A percentile compares a stretch with the other conserved stretches of the same genome.
phyloP scores from a whole-genome alignment of 805 yeast species.

The Candida coleopterorum region DNA sequence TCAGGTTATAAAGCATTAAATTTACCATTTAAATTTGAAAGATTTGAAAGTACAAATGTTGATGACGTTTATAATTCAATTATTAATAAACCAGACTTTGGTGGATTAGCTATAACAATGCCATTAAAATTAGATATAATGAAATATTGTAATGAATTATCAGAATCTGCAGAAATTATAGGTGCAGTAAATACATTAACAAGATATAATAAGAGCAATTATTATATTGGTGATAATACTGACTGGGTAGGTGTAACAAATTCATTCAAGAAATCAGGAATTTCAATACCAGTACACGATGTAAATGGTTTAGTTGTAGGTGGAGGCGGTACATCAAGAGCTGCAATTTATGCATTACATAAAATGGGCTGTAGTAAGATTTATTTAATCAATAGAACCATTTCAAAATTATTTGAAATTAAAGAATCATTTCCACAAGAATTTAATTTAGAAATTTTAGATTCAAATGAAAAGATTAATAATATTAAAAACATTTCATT shows the following conservation, averaged over 20 bases:
- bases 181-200: constrained; percentile 93
- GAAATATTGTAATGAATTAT: constrained; percentile 56
- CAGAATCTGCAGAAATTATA: constrained; percentile 73
- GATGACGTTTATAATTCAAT: constrained; percentile 49
- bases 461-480: constrained; percentile 41
- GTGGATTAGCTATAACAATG: constrained; percentile 94
- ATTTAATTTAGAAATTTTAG: constrained; percentile 56
- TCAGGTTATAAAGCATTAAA: constrained; percentile 72
- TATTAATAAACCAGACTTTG: constrained; percentile 51
- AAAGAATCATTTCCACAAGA: constrained; percentile 54
- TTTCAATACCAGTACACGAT: constrained; percentile 35
- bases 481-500: constrained; percentile 48
- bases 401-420: constrained; percentile 56
- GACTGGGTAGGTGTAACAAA: constrained; percentile 89
- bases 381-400: constrained; percentile 78
- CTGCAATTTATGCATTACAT: constrained; percentile 84
- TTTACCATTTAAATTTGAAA: constrained; percentile 66
- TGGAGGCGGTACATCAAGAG: constrained; percentile 97
- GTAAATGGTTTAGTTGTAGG: constrained; percentile 79
- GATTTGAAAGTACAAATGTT: constrained; percentile 65
- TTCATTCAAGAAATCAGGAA: constrained; percentile 62
- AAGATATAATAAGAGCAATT: constrained; percentile 30
- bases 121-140: constrained; percentile 85
- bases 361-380: constrained; percentile 72
- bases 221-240: constrained; percentile 79